phyloP scores from a whole-genome alignment of 345 rosid species.

The Populus davidiana region DNA sequence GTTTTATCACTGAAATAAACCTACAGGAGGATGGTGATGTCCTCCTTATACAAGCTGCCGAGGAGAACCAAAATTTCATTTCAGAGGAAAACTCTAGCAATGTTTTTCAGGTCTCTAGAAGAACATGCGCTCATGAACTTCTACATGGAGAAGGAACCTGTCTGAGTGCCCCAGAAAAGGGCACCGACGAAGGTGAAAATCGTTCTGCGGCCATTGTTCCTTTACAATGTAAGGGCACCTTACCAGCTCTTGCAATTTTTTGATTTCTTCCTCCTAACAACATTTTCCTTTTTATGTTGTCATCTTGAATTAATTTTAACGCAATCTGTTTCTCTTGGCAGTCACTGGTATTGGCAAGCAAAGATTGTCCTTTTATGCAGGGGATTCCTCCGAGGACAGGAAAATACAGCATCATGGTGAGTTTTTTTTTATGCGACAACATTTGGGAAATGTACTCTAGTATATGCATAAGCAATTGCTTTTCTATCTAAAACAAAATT shows the following conservation, averaged over 20 bases:
- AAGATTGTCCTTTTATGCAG: not conserved
- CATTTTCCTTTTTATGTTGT: not conserved
- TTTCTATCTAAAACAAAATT: not conserved
- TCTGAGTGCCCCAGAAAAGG: constrained; percentile 7
- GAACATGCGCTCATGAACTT: not conserved
- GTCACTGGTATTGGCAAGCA: not conserved
- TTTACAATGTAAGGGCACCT: constrained; percentile 9
- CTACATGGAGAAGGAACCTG: not conserved
- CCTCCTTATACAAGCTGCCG: not conserved
- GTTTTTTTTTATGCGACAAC: not conserved
- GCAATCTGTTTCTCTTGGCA: not conserved
- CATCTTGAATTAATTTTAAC: not conserved
- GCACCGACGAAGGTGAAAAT: not conserved
- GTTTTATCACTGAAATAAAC: constrained; percentile 3
- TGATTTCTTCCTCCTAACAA: not conserved
- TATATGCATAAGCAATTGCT: not conserved
- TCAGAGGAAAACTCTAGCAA: not conserved
- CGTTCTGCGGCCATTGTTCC: not conserved
- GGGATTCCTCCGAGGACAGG: too few relatives aligned
- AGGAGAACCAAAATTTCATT: not conserved
- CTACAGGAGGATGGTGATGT: not conserved
- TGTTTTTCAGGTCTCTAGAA: constrained; percentile 4
- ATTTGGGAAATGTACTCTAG: not conserved
- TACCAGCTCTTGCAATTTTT: not conserved
- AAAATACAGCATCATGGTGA: not conserved